Evolutionary conservation across 2,329 filamentous ascomycete species (phyloP).

Genomic region (Byssochlamys sp.): DNA sequence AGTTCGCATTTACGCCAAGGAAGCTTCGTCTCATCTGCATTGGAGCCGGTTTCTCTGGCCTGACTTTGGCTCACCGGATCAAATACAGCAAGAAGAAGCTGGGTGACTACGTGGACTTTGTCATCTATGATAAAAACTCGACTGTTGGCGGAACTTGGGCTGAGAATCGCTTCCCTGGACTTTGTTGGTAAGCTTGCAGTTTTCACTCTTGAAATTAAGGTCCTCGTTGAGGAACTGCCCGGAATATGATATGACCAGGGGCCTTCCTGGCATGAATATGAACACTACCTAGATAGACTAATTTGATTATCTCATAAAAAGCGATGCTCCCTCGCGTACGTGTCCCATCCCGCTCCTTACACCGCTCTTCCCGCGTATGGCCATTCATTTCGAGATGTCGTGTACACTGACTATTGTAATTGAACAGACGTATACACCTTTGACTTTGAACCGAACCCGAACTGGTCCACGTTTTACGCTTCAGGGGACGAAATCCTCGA

Average conservation of each 20-base stretch:
- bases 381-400: background rate
- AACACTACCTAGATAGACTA: background rate
- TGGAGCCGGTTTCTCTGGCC: conserved; percentile 13
- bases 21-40: conserved; percentile 11
- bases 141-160: conserved; percentile 35
- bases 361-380: background rate
- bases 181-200: conserved; percentile 14
- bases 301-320: conserved; percentile 6
- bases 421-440: conserved; percentile 24
- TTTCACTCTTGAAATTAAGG: background rate
- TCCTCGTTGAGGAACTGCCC: background rate
- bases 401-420: background rate
- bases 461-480: conserved; percentile 35
- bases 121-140: conserved; percentile 2
- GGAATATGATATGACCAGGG: background rate
- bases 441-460: conserved; percentile 35
- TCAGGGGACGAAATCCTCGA: conserved; percentile 32
- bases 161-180: conserved; percentile 34
- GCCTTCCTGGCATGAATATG: background rate
- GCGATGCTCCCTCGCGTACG: conserved; percentile 24
- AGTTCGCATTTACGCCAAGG: conserved; percentile 4
- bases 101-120: background rate
- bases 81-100: conserved; percentile 6
- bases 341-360: background rate
- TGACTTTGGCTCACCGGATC: conserved; percentile 14